These are phyloP conservation scores for Penicillium corylophilum DNA, from an alignment of 2,329 filamentous ascomycete species.

Conservation along the genomic window DNA sequence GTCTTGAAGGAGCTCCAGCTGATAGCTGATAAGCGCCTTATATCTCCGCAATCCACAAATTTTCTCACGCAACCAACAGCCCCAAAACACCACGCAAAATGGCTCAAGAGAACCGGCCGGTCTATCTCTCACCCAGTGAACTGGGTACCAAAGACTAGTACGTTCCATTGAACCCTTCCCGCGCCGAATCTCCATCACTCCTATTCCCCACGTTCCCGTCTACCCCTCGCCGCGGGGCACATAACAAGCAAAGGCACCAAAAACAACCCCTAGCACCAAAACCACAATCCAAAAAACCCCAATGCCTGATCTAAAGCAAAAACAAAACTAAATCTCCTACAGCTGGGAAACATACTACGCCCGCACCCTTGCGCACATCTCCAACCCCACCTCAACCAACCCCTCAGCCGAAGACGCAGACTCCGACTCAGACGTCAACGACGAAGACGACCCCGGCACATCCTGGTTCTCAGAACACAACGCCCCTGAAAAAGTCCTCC, in stretches of 20 bases:
- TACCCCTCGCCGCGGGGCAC: slow-evolving; percentile 4
- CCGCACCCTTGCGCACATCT: slow-evolving; percentile 42
- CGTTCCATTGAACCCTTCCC: slow-evolving; percentile 31
- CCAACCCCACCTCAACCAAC: slow-evolving; percentile 3
- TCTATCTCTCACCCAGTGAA: slow-evolving; percentile 70
- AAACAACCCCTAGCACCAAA: not conserved
- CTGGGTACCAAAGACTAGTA: slow-evolving; percentile 92
- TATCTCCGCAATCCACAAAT: slow-evolving; percentile 8
- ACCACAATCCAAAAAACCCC: not conserved
- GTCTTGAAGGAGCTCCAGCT: not conserved
- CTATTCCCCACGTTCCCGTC: slow-evolving; percentile 1
- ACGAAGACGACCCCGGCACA: slow-evolving; percentile 74
- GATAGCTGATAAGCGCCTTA: slow-evolving; percentile 20
- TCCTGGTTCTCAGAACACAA: slow-evolving; percentile 95
- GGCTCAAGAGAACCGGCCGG: slow-evolving; percentile 47
- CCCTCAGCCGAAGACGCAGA: slow-evolving; percentile 49
- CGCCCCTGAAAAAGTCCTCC: slow-evolving; percentile 77
- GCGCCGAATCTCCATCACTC: not conserved
- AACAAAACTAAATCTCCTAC: slow-evolving; percentile 4
- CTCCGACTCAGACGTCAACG: slow-evolving; percentile 65
- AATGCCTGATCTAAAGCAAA: slow-evolving; percentile 3
- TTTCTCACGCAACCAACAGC: slow-evolving; percentile 12
- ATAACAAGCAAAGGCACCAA: not conserved
- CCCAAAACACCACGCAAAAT: slow-evolving; percentile 15
- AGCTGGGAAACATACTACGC: slow-evolving; percentile 65